Base-by-base conservation (phyloP, 2,329 filamentous ascomycete species). In the Ophiostoma tasmaniense region DNA sequence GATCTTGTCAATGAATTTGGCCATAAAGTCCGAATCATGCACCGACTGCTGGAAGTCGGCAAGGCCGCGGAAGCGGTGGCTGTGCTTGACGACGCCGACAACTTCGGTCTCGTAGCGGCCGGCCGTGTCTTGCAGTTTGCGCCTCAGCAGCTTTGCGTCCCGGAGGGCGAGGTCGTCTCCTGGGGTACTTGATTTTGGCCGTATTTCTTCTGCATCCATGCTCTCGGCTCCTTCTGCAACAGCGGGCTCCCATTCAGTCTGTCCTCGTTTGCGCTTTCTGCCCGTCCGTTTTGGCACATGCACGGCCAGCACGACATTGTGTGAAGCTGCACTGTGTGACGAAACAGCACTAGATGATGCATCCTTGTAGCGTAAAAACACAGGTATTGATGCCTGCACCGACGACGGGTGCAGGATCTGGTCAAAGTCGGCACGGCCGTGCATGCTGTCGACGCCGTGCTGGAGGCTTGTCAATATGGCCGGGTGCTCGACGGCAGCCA, bases 11-110 rank as follows among this genome's bases (percentile, higher is more conserved):
- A 86, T 84, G 69, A 97, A 87, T 70, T 88, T 86, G 39, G 84
- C 83, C 74, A 93, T 87, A 76, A 96, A 91, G 0, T 85, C 80
- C 64, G 89, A 89, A 45, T 85, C 83, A 17, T 83, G 83, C 66
- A 90, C 88, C 28, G 91, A 87, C 78, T 89, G 94, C 75, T 96
- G 92, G 75, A 96, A 96, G 78, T 98, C 94, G 10, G 92, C 89
- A 72, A 96, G 83, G 39, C 85, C 89, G 76, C 94, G 87, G 78
- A 96, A 99, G 50, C 94, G 87, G 81, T 98, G 93, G 0, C 90
- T 95, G 73, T 91, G 87, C 68, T 88, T 86, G 71, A 97, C 85
- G 25, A 87, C 79, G 8, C 92, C 92, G 2, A 93, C 83, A 0
- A 88, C 83, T 73, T 93, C 87, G 37, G 92, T 83, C 4, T 83